phyloP scores from a whole-genome alignment of 306 rosid species.

The Cucumis sativus region DNA sequence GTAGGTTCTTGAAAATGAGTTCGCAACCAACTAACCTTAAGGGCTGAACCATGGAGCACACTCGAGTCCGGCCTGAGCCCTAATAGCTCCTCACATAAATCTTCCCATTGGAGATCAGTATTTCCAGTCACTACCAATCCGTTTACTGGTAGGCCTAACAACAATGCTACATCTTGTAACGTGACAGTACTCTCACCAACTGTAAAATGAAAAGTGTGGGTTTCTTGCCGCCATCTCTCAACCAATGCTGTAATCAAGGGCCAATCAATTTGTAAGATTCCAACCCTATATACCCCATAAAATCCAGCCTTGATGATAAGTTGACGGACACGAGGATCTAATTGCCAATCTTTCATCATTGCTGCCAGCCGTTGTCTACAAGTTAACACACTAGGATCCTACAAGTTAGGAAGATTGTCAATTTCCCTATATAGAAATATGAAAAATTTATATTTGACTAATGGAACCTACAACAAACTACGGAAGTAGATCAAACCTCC shows the following conservation, averaged over 20 bases:
- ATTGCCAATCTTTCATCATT: conserved; percentile 14
- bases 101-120: conserved; percentile 12
- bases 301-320: conserved; percentile 16
- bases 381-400: conserved; percentile 15
- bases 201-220: conserved; percentile 17
- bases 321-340: conserved; percentile 8
- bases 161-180: conserved; percentile 15
- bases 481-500: conserved; percentile 1
- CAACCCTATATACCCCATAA: conserved; percentile 9
- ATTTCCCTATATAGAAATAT: background rate
- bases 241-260: conserved; percentile 19
- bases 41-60: conserved; percentile 10
- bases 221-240: conserved; percentile 21
- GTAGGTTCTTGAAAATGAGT: conserved; percentile 8
- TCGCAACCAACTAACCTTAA: conserved; percentile 22
- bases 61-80: conserved; percentile 13
- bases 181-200: conserved; percentile 20
- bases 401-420: background rate
- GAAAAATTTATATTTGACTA: background rate
- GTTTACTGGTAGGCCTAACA: conserved; percentile 9
- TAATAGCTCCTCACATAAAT: conserved; percentile 13
- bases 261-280: conserved; percentile 14
- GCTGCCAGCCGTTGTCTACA: conserved; percentile 17
- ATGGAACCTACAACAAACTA: background rate
- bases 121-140: conserved; percentile 16